Percentiles rank a stretch among this genome's conserved stretches.
Evolutionary conservation across 257 asterid genomes (phyloP).

Genomic region (Cinchona pubescens): DNA sequence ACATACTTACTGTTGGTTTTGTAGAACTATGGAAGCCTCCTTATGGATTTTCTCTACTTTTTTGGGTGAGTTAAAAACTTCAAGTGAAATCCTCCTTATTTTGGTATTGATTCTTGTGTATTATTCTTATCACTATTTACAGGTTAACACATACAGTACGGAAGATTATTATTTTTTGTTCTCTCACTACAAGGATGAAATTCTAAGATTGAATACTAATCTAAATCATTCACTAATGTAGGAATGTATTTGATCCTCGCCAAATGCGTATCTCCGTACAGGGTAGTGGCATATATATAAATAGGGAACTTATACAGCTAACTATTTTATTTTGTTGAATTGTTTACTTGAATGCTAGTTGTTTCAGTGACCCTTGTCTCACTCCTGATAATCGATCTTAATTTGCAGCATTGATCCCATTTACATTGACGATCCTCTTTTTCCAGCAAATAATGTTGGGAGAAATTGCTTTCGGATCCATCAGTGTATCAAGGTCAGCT

Average conservation of each 20-base stretch:
- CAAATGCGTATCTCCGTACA: constrained; percentile 94
- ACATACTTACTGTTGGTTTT: constrained; percentile 9
- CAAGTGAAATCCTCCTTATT: background rate
- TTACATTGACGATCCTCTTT: constrained; percentile 89
- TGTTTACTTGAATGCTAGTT: background rate
- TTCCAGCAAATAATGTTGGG: constrained; percentile 88
- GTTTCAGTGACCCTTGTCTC: background rate
- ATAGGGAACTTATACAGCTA: constrained; percentile 94
- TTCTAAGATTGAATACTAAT: constrained; percentile 20
- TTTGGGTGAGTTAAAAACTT: constrained; percentile 71
- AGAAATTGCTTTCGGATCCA: constrained; percentile 97
- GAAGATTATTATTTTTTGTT: constrained; percentile 2
- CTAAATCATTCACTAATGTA: constrained; percentile 34
- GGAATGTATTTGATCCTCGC: constrained; percentile 98
- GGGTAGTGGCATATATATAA: constrained; percentile 89
- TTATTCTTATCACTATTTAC: background rate
- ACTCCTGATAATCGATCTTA: background rate
- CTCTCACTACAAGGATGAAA: constrained; percentile 8
- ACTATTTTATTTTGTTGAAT: constrained; percentile 19
- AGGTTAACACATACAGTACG: constrained; percentile 4
- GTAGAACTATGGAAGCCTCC: constrained; percentile 89
- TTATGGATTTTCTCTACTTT: constrained; percentile 96
- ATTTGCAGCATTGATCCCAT: constrained; percentile 93
- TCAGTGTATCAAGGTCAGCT: constrained; percentile 93
- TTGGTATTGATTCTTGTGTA: background rate